phyloP scores from a whole-genome alignment of 352 stramenopile genomes.

The Phytophthora multivora region DNA sequence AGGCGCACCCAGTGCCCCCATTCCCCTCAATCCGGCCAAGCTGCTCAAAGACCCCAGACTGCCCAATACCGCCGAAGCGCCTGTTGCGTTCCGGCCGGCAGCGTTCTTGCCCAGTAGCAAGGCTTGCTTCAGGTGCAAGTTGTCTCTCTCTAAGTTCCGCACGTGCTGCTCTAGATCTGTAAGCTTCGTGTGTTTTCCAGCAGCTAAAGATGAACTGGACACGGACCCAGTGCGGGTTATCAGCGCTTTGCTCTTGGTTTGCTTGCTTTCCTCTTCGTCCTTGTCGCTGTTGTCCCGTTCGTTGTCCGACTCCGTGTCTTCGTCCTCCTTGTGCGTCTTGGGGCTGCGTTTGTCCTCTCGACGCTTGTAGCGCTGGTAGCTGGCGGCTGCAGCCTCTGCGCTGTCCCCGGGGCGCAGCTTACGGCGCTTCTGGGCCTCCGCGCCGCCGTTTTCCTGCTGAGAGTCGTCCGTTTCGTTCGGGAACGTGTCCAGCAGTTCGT shows the following conservation, averaged over 20 bases:
- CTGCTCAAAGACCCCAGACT: slow-evolving; percentile 17
- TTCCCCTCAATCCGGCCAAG: slow-evolving; percentile 14
- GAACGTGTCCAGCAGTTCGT: slow-evolving; percentile 71
- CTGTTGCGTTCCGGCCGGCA: slow-evolving; percentile 6
- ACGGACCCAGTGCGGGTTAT: neutral
- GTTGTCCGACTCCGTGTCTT: slow-evolving; percentile 25
- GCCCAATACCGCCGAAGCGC: slow-evolving; percentile 29
- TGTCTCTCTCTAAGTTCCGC: slow-evolving; percentile 70
- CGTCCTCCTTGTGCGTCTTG: slow-evolving; percentile 11
- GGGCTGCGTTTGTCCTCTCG: slow-evolving; percentile 1
- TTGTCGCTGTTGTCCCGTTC: slow-evolving; percentile 10
- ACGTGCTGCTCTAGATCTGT: slow-evolving; percentile 77
- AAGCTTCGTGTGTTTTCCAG: slow-evolving; percentile 57
- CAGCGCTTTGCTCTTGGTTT: slow-evolving; percentile 7
- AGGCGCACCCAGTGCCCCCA: neutral
- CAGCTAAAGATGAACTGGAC: slow-evolving; percentile 8
- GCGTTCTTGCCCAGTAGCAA: slow-evolving; percentile 69
- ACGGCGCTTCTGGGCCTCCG: slow-evolving; percentile 15
- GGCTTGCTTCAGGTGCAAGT: slow-evolving; percentile 79
- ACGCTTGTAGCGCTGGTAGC: neutral
- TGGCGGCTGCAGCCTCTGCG: neutral
- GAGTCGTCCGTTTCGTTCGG: slow-evolving; percentile 60
- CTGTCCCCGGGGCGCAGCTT: neutral
- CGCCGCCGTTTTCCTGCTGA: slow-evolving; percentile 15
- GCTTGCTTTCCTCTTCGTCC: slow-evolving; percentile 6